These are phyloP conservation scores for Poa pratensis DNA, from an alignment of 176 grass and related monocot species.

Conservation along the genomic window DNA sequence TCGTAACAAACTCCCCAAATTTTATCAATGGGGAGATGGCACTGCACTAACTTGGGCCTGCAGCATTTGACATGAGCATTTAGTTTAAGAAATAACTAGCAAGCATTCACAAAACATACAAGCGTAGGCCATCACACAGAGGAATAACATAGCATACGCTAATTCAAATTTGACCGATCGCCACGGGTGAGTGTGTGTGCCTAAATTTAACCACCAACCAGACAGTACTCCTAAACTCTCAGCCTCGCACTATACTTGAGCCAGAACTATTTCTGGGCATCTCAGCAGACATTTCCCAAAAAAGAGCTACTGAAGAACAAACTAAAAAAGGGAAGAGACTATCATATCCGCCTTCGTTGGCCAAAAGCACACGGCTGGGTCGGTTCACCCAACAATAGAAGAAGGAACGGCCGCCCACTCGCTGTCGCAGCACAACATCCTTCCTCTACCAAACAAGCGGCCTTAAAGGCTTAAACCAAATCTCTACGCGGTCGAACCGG, in stretches of 20 bases:
- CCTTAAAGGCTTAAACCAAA: no score
- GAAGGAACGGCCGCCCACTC: not conserved
- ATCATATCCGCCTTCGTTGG: not conserved
- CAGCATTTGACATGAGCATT: not conserved
- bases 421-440: not conserved
- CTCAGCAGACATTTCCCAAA: not conserved
- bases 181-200: not conserved
- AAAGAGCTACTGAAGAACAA: not conserved
- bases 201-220: constrained; percentile 9
- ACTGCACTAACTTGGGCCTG: not conserved
- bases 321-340: not conserved
- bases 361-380: not conserved
- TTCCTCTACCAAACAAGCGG: not conserved
- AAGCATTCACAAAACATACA: not conserved
- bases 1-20: not conserved
- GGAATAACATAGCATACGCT: not conserved
- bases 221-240: not conserved
- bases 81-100: not conserved
- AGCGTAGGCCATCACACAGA: not conserved
- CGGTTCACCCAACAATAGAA: not conserved
- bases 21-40: not conserved
- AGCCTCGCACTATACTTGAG: not conserved
- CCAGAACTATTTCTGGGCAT: not conserved
- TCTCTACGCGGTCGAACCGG: not conserved
- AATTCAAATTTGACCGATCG: constrained; percentile 10